Conservation (phyloP, 345 rosid genomes). For the Aurinia saxatilis region DNA sequence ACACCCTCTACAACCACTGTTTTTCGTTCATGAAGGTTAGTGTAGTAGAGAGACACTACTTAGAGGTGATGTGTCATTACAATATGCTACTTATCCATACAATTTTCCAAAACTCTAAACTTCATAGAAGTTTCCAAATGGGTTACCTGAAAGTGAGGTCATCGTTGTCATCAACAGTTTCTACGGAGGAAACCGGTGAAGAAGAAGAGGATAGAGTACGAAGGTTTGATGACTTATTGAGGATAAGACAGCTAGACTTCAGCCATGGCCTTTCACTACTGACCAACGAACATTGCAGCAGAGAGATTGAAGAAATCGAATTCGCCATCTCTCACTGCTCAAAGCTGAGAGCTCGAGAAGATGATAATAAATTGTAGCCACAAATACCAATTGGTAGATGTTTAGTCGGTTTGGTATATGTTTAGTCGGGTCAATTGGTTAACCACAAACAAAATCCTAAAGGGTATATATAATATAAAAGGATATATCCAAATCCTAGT, state of each 20-base stretch:
- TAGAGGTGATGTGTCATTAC: too few species aligned
- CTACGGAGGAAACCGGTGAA: constrained; percentile 34
- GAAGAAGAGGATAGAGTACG: constrained; percentile 31
- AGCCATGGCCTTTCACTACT: constrained; percentile 13
- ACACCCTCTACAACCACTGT: constrained; percentile 76
- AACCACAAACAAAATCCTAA: too few species aligned
- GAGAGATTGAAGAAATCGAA: constrained; percentile 35
- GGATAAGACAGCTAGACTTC: constrained; percentile 14
- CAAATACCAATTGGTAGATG: too few species aligned
- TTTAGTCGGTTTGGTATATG: too few species aligned
- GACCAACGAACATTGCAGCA: constrained; percentile 21
- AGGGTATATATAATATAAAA: too few species aligned
- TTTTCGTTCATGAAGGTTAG: constrained; percentile 3
- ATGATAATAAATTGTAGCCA: too few species aligned
- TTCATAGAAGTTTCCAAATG: not conserved
- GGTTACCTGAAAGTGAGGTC: constrained; percentile 39
- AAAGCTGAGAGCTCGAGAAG: too few species aligned
- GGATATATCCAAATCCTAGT: too few species aligned
- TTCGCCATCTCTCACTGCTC: constrained; percentile 31
- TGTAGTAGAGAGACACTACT: too few species aligned
- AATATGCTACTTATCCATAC: not conserved
- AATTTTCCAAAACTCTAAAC: not conserved
- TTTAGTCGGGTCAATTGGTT: too few species aligned
- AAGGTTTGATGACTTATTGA: constrained; percentile 25
- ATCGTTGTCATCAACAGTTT: constrained; percentile 26